Evolutionary conservation across 257 asterid species (phyloP).

Genomic region (Penstemon newberryi): DNA sequence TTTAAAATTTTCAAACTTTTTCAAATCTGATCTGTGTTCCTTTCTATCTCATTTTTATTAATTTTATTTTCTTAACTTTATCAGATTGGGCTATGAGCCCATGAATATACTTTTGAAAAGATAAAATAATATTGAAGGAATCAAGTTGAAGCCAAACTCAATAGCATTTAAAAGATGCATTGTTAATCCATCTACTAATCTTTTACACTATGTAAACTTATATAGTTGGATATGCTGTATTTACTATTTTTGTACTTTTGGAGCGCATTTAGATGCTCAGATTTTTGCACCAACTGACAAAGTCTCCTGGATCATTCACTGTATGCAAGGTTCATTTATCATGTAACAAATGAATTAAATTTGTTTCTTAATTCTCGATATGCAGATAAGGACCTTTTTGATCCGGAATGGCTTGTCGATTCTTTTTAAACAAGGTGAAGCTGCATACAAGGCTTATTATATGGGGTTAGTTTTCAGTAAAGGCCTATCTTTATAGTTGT

Average conservation of each 20-base stretch:
- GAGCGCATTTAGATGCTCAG: neutral
- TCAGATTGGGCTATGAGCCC: too few species aligned
- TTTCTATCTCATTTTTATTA: too few species aligned
- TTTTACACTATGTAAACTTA: neutral
- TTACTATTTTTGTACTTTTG: neutral
- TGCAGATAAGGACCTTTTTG: slow-evolving; percentile 85
- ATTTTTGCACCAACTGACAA: neutral
- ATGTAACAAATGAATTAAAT: slow-evolving; percentile 19
- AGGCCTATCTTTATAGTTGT: slow-evolving; percentile 9
- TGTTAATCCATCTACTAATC: too few species aligned
- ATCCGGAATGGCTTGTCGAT: slow-evolving; percentile 86
- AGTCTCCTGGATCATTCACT: slow-evolving; percentile 11
- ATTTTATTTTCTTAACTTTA: too few species aligned
- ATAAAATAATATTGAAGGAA: too few species aligned
- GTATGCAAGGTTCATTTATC: slow-evolving; percentile 13
- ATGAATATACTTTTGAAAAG: too few species aligned
- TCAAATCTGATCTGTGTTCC: too few species aligned
- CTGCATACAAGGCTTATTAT: slow-evolving; percentile 92
- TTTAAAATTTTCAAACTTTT: too few species aligned
- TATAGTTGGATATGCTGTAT: slow-evolving; percentile 10
- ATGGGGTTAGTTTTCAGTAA: slow-evolving; percentile 50
- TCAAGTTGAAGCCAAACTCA: too few species aligned
- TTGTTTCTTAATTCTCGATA: slow-evolving; percentile 25
- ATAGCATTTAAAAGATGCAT: too few species aligned
- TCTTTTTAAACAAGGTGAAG: slow-evolving; percentile 90